Percentiles rank a stretch among this genome's conserved stretches.
Evolutionary conservation across 345 rosid species (phyloP).

Genomic region (Eucalyptus cloeziana): DNA sequence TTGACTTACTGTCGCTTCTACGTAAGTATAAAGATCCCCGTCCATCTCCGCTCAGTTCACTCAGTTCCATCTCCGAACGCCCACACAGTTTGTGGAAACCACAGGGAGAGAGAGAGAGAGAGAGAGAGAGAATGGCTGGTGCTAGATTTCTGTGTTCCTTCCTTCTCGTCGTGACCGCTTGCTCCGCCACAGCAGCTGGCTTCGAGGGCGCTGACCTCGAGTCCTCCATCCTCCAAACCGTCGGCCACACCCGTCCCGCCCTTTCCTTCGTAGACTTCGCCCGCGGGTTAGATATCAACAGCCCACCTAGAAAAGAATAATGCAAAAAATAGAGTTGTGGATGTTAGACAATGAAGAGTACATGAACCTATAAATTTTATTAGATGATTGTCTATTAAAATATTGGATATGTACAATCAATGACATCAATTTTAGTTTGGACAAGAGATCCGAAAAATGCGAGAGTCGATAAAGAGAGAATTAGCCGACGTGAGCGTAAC

Average conservation of each 20-base stretch:
- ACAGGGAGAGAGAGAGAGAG: no score
- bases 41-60: not conserved
- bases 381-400: not conserved
- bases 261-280: constrained; percentile 68
- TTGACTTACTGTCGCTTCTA: not conserved
- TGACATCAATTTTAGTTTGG: not conserved
- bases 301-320: not conserved
- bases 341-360: not conserved
- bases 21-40: not conserved
- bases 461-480: not conserved
- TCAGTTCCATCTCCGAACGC: not conserved
- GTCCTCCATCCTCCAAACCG: constrained; percentile 28
- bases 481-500: not conserved
- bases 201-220: constrained; percentile 51
- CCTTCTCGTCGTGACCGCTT: constrained; percentile 17
- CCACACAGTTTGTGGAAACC: not conserved
- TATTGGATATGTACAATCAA: not conserved
- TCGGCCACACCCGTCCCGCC: constrained; percentile 46
- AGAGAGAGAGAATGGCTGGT: no score
- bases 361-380: not conserved
- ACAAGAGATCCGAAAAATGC: no score
- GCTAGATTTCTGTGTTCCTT: not conserved
- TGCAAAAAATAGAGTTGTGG: not conserved
- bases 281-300: constrained; percentile 21
- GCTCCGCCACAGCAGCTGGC: constrained; percentile 17